These are phyloP conservation scores for Cryptococcus neoformans DNA, from an alignment of 1,284 basidiomycete genomes.

Conservation along the genomic window DNA sequence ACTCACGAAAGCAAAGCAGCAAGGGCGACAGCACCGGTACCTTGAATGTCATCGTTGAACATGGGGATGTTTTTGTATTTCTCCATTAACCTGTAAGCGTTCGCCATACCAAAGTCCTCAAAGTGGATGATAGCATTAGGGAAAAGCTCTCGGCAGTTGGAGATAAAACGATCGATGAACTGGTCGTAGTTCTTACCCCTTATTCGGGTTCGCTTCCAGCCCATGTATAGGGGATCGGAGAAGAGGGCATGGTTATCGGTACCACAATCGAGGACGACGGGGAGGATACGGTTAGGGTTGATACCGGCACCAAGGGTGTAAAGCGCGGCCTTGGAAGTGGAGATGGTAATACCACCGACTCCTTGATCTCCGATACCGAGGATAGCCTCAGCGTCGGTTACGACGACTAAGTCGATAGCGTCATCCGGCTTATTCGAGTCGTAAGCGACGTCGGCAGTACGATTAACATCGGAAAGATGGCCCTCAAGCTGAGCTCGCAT, in stretches of 20 bases:
- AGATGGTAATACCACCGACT: slow-evolving; percentile 58
- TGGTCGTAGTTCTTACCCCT: slow-evolving; percentile 50
- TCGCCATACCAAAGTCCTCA: slow-evolving; percentile 55
- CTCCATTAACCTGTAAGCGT: slow-evolving; percentile 68
- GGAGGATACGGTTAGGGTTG: slow-evolving; percentile 63
- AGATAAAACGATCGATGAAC: slow-evolving; percentile 53
- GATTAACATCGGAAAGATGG: slow-evolving; percentile 47
- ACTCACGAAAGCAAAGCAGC: slow-evolving; percentile 52
- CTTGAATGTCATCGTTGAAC: slow-evolving; percentile 80
- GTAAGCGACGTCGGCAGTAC: slow-evolving; percentile 65
- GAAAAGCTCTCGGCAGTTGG: slow-evolving; percentile 48
- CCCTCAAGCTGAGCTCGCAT: slow-evolving; percentile 58
- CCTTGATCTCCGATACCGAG: slow-evolving; percentile 62
- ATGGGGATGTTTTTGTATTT: slow-evolving; percentile 56
- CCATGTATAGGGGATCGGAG: slow-evolving; percentile 49
- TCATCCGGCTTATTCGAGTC: slow-evolving; percentile 61
- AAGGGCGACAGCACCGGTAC: slow-evolving; percentile 80
- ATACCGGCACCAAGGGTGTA: slow-evolving; percentile 80
- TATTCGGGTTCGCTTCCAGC: slow-evolving; percentile 51
- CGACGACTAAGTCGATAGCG: slow-evolving; percentile 64
- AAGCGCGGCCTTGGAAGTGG: slow-evolving; percentile 74
- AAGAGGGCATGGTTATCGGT: slow-evolving; percentile 63
- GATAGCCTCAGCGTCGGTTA: slow-evolving; percentile 78
- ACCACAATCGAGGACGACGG: slow-evolving; percentile 69
- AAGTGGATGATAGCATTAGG: slow-evolving; percentile 50